Percentiles rank a stretch among this genome's conserved stretches.
phyloP scores from a whole-genome alignment of 331 rosid genomes.

The Rosa hybrid region DNA sequence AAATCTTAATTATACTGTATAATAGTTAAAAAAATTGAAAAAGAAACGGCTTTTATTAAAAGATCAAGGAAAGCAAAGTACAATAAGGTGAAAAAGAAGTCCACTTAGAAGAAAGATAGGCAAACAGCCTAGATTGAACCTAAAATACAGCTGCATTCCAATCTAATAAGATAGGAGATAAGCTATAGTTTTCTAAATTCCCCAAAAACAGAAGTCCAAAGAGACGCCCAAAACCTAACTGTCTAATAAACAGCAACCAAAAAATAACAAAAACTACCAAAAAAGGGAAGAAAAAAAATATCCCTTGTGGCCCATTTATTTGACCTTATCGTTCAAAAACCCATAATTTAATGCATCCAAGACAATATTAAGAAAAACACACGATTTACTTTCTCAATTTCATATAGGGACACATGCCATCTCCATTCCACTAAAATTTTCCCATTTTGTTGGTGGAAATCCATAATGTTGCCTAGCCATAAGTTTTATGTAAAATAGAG shows the following conservation, averaged over 20 bases:
- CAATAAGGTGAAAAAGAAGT: not conserved
- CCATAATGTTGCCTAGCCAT: not conserved
- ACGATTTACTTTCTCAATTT: not conserved
- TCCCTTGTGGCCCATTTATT: not conserved
- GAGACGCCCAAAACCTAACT: not conserved
- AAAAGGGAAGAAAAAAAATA: too few relatives aligned
- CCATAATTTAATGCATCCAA: not conserved
- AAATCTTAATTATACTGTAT: not conserved
- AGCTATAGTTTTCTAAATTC: not conserved
- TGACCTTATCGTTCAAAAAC: not conserved
- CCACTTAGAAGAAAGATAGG: not conserved
- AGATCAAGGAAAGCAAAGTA: not conserved
- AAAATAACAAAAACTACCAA: too few relatives aligned
- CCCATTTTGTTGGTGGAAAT: not conserved
- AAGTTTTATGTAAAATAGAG: not conserved
- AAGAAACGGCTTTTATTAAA: not conserved
- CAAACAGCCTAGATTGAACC: not conserved
- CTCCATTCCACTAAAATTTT: not conserved
- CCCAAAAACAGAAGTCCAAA: not conserved
- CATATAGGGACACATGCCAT: not conserved
- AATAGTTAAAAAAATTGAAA: not conserved
- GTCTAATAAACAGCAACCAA: not conserved
- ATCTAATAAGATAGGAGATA: too few relatives aligned
- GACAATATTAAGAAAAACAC: not conserved
- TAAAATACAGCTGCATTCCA: not conserved